phyloP scores from a whole-genome alignment of 352 stramenopile genomes.

The Pseudoperonospora humuli region DNA sequence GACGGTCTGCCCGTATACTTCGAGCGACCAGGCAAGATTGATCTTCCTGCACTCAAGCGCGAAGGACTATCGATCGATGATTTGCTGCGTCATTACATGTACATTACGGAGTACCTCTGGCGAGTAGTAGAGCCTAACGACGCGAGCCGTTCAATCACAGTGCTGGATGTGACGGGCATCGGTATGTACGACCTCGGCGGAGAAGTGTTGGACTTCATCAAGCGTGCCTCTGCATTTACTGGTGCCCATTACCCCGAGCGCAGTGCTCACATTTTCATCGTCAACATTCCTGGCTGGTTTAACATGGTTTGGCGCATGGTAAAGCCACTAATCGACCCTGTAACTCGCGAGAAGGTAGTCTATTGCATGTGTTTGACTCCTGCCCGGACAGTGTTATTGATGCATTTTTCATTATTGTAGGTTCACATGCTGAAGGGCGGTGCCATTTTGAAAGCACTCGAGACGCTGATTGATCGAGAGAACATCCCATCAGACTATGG shows the following conservation, averaged over 20 bases:
- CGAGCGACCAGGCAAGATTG: slow-evolving; percentile 80
- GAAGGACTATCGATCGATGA: slow-evolving; percentile 85
- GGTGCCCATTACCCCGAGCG: slow-evolving; percentile 90
- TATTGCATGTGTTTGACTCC: too few species aligned
- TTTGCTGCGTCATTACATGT: slow-evolving; percentile 87
- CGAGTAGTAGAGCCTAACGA: slow-evolving; percentile 70
- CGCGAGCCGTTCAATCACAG: slow-evolving; percentile 65
- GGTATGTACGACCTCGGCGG: slow-evolving; percentile 84
- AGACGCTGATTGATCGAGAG: slow-evolving; percentile 59
- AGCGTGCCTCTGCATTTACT: slow-evolving; percentile 80
- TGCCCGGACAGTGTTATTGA: too few species aligned
- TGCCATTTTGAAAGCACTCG: slow-evolving; percentile 62
- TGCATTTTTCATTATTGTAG: slow-evolving; percentile 17
- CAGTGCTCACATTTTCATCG: slow-evolving; percentile 91
- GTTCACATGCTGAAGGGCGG: slow-evolving; percentile 79
- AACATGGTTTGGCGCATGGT: slow-evolving; percentile 91
- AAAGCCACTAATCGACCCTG: slow-evolving; percentile 89
- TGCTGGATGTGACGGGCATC: slow-evolving; percentile 80
- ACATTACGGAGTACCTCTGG: slow-evolving; percentile 90
- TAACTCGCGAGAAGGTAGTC: slow-evolving; percentile 95
- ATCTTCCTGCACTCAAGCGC: slow-evolving; percentile 77
- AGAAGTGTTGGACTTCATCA: slow-evolving; percentile 86
- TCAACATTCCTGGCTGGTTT: slow-evolving; percentile 95
- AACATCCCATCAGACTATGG: slow-evolving; percentile 73
- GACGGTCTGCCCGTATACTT: slow-evolving; percentile 76